phyloP scores from a whole-genome alignment of 2,329 filamentous ascomycete genomes.

The Lojkania enalia region DNA sequence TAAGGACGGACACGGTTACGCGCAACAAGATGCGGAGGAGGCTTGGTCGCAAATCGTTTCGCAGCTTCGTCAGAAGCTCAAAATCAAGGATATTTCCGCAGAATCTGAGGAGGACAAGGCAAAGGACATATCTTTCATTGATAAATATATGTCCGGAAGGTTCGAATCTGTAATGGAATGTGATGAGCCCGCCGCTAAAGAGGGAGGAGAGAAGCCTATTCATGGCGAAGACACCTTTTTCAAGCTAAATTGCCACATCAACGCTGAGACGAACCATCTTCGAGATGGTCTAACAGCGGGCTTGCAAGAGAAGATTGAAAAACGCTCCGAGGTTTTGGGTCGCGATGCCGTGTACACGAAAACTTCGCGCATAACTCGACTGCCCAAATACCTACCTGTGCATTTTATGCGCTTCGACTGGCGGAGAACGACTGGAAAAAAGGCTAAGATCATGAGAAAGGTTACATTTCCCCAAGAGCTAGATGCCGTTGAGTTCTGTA shows the following conservation, averaged over 20 bases:
- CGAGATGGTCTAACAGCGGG: constrained; percentile 83
- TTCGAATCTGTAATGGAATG: constrained; percentile 80
- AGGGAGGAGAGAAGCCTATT: constrained; percentile 71
- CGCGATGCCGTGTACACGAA: constrained; percentile 87
- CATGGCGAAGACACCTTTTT: constrained; percentile 75
- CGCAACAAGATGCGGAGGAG: constrained; percentile 98
- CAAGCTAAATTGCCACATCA: constrained; percentile 97
- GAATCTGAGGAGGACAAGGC: constrained; percentile 39
- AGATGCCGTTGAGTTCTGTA: constrained; percentile 93
- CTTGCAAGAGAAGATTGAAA: constrained; percentile 87
- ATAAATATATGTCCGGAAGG: constrained; percentile 85
- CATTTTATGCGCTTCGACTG: constrained; percentile 99
- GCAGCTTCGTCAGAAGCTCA: constrained; percentile 77
- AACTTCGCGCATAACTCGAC: constrained; percentile 81
- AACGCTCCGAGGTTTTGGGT: constrained; percentile 75
- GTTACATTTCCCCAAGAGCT: constrained; percentile 94
- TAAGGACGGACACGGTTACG: constrained; percentile 79
- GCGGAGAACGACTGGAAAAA: constrained; percentile 94
- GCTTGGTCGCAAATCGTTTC: constrained; percentile 95
- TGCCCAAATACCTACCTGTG: constrained; percentile 94
- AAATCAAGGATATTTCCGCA: constrained; percentile 57
- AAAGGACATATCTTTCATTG: constrained; percentile 71
- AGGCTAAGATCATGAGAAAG: constrained; percentile 99
- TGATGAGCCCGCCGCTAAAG: constrained; percentile 76
- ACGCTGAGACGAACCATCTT: constrained; percentile 82